phyloP scores from a whole-genome alignment of 192 early-diverging fungal species.

The Backusella liffmaniae region DNA sequence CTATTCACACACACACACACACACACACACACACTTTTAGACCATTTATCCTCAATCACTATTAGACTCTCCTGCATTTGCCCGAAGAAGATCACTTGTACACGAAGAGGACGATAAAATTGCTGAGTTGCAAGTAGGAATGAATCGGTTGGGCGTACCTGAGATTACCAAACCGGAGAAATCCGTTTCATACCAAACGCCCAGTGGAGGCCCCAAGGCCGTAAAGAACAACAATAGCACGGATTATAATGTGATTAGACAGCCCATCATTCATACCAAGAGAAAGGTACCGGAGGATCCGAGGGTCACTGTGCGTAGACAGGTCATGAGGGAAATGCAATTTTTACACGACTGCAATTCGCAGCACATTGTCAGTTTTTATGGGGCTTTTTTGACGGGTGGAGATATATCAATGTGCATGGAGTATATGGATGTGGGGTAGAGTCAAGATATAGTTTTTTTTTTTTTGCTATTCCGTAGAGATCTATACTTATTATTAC shows the following conservation, averaged over 20 bases:
- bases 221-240: background rate
- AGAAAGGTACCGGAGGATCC: conserved; percentile 40
- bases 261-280: background rate
- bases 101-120: background rate
- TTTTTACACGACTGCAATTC: conserved; percentile 96
- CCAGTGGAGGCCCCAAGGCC: background rate
- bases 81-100: background rate
- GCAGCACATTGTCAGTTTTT: conserved; percentile 94
- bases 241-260: background rate
- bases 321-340: conserved; percentile 93
- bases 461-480: background rate
- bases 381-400: conserved; percentile 87
- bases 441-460: conserved; percentile 8
- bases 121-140: background rate
- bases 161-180: conserved; percentile 8
- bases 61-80: conserved; percentile 23
- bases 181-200: conserved; percentile 11
- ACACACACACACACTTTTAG: background rate
- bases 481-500: background rate
- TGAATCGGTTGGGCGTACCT: background rate
- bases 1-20: background rate
- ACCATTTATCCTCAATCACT: conserved; percentile 28
- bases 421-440: conserved; percentile 96
- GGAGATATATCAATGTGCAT: conserved; percentile 93
- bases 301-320: conserved; percentile 73